Evolutionary conservation across 306 rosid genomes (phyloP), one percentile per base, ranked within the genome.

Genomic region (Luffa acutangula): DNA sequence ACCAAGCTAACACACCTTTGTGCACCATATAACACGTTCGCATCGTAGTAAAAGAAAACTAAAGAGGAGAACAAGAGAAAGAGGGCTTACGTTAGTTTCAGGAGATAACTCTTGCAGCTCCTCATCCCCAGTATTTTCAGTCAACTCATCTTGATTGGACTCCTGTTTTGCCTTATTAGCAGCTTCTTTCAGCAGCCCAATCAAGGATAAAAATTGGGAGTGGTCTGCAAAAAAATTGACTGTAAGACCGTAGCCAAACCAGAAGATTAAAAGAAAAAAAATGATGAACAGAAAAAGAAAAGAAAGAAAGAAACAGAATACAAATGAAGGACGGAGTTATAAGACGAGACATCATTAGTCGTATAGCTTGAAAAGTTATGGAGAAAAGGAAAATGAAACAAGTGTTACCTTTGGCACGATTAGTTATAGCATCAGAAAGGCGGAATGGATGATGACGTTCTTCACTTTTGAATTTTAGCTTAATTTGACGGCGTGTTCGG

Each of bases 391-490:
- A 70, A 70, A 70, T 75, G 14, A 15, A 65, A 64, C 6, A 34
- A 49, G 48, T 13, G 78, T 83, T 77, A 90, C 97, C 96, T 84
- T 84, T 83, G 56, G 86, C 10, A 13, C 88, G 94, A 84, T 67
- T 83, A 36, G 80, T 83, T 25, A 89, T 13, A 36, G 97, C 97
- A 83, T 88, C 96, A 14, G 77, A 33, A 48, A 94, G 80, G 63
- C 60, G 86, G 59, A 83, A 69, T 75, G 92, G 94, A 83, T 86
- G 87, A 62, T 90, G 90, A 11, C 87, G 85, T 84, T 89, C 93
- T 89, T 92, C 97, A 84, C 82, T 91, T 86, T 90, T 92, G 85
- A 85, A 94, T 76, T 94, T 94, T 84, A 80, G 82, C 87, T 87
- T 92, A 79, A 94, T 54, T 84, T 94, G 98, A 74, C 74, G 87